Conservation (phyloP, 2,329 filamentous ascomycete species). For the Monosporascus sp. region DNA sequence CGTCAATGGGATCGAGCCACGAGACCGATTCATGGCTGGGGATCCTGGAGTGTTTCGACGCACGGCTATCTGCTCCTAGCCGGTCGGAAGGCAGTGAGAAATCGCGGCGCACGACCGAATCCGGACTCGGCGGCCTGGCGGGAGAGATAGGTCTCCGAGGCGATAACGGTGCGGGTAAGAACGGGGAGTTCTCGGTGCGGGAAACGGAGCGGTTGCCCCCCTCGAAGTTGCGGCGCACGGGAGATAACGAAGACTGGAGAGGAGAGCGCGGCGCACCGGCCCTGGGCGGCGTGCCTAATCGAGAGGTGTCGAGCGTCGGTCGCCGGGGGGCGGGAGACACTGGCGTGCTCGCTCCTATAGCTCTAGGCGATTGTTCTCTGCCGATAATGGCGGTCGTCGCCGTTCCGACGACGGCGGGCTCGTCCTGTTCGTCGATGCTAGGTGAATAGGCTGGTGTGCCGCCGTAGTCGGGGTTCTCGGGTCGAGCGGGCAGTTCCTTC, state of each 20-base stretch:
- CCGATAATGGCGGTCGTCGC: constrained; percentile 47
- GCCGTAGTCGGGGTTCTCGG: constrained; percentile 56
- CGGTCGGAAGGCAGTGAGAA: constrained; percentile 26
- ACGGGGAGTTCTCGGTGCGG: constrained; percentile 48
- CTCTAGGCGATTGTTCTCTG: constrained; percentile 29
- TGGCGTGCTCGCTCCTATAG: background rate
- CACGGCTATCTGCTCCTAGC: constrained; percentile 12
- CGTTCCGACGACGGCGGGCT: constrained; percentile 38
- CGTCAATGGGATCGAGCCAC: constrained; percentile 92
- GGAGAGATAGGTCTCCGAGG: constrained; percentile 55
- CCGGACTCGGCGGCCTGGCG: constrained; percentile 25
- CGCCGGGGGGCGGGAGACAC: constrained; percentile 14
- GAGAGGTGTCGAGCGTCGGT: constrained; percentile 19
- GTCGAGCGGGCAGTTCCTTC: constrained; percentile 71
- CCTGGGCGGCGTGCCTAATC: constrained; percentile 15
- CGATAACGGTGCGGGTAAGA: constrained; percentile 68
- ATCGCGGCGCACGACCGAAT: constrained; percentile 31
- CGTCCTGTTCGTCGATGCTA: constrained; percentile 38
- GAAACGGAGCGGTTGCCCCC: constrained; percentile 36
- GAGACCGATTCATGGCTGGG: constrained; percentile 78
- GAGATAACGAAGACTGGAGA: constrained; percentile 51
- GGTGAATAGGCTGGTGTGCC: constrained; percentile 28
- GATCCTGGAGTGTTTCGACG: constrained; percentile 44
- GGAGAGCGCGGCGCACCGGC: constrained; percentile 26
- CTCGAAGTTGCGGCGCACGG: constrained; percentile 33